Percentiles rank a stretch among this genome's conserved stretches.
Evolutionary conservation across 768 basidiomycete species (phyloP).

Genomic region (Mycena vitilis): DNA sequence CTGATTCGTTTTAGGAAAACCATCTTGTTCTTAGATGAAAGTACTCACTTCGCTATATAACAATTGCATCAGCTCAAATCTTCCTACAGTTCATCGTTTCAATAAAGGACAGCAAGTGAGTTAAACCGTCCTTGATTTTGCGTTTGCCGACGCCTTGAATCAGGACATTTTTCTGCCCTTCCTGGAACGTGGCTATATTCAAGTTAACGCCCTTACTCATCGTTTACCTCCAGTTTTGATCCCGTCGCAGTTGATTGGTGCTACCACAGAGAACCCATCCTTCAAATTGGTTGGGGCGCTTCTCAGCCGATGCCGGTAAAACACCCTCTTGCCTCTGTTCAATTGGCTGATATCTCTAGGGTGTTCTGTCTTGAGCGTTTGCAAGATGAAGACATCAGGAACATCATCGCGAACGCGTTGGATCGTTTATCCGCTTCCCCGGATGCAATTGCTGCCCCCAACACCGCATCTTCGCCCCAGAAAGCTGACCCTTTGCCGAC

Average conservation of each 20-base stretch:
- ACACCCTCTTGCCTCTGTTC: constrained; percentile 23
- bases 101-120: constrained; percentile 76
- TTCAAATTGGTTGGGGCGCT: constrained; percentile 83
- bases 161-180: constrained; percentile 86
- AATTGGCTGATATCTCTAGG: constrained; percentile 49
- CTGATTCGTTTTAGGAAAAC: constrained; percentile 63
- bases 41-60: constrained; percentile 5
- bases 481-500: not conserved
- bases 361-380: constrained; percentile 82
- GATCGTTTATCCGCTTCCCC: constrained; percentile 42
- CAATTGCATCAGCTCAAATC: not conserved
- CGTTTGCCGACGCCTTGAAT: constrained; percentile 4
- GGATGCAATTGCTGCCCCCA: constrained; percentile 21
- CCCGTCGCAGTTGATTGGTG: constrained; percentile 70
- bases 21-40: constrained; percentile 82
- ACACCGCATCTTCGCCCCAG: constrained; percentile 25
- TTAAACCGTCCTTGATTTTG: not conserved
- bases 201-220: constrained; percentile 46
- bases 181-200: constrained; percentile 82
- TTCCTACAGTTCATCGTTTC: constrained; percentile 72
- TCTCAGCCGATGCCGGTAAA: constrained; percentile 80
- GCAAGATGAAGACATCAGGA: constrained; percentile 67
- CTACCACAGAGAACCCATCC: constrained; percentile 91
- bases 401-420: constrained; percentile 68
- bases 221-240: not conserved